A percentile compares a stretch with the other conserved stretches of the same genome.
phyloP scores from a whole-genome alignment of 1,284 basidiomycete species.

The Cystobasidium pallidum region DNA sequence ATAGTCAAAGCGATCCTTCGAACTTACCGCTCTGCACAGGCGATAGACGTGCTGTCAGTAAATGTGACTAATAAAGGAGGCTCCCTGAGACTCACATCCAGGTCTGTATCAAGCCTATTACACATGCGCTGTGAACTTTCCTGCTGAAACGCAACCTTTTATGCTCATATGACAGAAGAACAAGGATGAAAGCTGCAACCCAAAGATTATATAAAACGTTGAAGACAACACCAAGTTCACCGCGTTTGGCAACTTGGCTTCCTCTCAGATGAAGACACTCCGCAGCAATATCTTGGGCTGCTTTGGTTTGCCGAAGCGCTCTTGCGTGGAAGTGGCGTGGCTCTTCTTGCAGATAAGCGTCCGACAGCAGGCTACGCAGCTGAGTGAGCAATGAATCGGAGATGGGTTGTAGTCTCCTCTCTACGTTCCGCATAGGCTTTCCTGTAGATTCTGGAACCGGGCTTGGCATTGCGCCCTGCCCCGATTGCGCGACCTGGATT shows the following conservation, averaged over 20 bases:
- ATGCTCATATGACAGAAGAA: conserved; percentile 34
- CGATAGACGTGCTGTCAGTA: background rate
- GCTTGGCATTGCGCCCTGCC: background rate
- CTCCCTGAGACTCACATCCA: conserved; percentile 30
- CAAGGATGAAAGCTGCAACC: conserved; percentile 26
- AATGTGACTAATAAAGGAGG: no score
- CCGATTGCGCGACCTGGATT: background rate
- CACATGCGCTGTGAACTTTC: conserved; percentile 31
- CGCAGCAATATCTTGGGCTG: conserved; percentile 10
- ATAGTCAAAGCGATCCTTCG: no score
- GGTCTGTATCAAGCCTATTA: conserved; percentile 31
- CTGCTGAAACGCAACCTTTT: conserved; percentile 35
- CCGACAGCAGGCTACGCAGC: background rate
- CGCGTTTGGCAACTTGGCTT: conserved; percentile 32
- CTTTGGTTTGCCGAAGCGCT: background rate
- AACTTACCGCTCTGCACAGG: background rate
- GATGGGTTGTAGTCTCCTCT: background rate
- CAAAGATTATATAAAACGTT: conserved; percentile 40
- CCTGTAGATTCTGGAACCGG: background rate
- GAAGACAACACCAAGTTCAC: conserved; percentile 24
- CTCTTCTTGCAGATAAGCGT: background rate
- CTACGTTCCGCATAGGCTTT: background rate
- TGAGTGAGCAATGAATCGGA: background rate
- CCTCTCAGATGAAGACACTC: conserved; percentile 24
- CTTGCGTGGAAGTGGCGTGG: background rate